Base-by-base conservation (phyloP, 2,329 filamentous ascomycete genomes). In the Dothideomycetidae sp. region DNA sequence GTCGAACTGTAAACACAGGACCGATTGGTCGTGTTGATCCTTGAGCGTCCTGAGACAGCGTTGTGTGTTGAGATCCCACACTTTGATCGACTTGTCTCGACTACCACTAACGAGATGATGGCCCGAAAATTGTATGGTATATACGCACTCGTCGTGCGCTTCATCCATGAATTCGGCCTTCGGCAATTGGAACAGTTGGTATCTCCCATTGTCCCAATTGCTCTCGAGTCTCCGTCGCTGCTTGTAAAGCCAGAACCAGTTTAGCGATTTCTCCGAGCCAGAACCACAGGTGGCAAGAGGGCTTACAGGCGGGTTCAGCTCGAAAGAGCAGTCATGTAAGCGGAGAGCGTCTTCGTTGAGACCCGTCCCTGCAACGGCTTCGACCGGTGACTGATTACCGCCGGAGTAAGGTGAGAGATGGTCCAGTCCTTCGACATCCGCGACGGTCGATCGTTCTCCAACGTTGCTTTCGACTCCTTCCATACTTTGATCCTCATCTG, bases 1-100 rank as follows among this genome's bases (percentile, higher is more conserved):
- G 52, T 98, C 90, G 53, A 96, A 98, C 52, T 98, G 90, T 17
- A 98, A 67, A 53, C 90, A 98, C 9, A 98, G 62, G 1, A 98
- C 90, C 1, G 88, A 96, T 10, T 84, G 86, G 9, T 59, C 62
- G 54, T 98, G 90, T 19, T 40, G 32, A 7, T 28, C 33, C 10
- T 33, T 23, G 14, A 40, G 13, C 5, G 33, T 42, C 9, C 42
- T 41, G 14, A 42, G 28, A 16, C 42, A 40, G 23, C 88, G 73
- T 41, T 79, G 76, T 0, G 81, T 92, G 31, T 81, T 73, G 46
- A 96, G 64, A 54, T 93, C 75, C 90, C 90, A 98, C 34, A 94
- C 78, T 29, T 88, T 76, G 46, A 98, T 72, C 0, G 82, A 83
- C 46, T 73, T 77, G 53, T 98, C 90, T 37, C 90, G 73, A 51